These are phyloP conservation scores for Striga asiatica DNA, from an alignment of 257 asterid genomes.

Conservation along the genomic window DNA sequence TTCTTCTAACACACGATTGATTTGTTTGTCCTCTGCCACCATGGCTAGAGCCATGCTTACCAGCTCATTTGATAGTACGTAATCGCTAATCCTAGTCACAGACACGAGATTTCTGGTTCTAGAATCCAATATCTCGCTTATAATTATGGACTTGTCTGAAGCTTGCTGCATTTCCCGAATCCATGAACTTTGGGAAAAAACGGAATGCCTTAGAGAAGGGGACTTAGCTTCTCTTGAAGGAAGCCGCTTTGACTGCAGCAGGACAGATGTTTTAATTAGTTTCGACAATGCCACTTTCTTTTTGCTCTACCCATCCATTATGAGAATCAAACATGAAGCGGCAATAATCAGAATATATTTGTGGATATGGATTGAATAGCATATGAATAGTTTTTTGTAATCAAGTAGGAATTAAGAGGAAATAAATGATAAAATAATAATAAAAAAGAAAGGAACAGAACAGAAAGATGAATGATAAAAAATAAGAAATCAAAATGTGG, in stretches of 20 bases:
- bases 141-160: conserved; percentile 81
- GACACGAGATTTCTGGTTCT: conserved; percentile 95
- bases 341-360: background rate
- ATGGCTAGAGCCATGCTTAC: conserved; percentile 99
- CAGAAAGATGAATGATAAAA: background rate
- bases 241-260: conserved; percentile 83
- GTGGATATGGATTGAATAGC: too few species aligned
- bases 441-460: background rate
- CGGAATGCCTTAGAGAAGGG: conserved; percentile 52
- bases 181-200: conserved; percentile 94
- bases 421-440: background rate
- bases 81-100: conserved; percentile 87
- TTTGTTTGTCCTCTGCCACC: conserved; percentile 99
- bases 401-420: background rate
- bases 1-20: conserved; percentile 87
- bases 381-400: too few species aligned
- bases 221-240: conserved; percentile 57
- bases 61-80: conserved; percentile 87
- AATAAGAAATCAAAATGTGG: background rate
- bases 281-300: background rate
- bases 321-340: conserved; percentile 1
- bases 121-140: conserved; percentile 94
- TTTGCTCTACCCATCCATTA: background rate
- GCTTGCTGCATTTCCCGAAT: conserved; percentile 97
- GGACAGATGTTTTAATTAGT: conserved; percentile 15